A percentile compares a stretch with the other conserved stretches of the same genome.
These are phyloP conservation scores for Colletotrichum orbiculare DNA, from an alignment of 2,329 filamentous ascomycete genomes.

Conservation along the genomic window DNA sequence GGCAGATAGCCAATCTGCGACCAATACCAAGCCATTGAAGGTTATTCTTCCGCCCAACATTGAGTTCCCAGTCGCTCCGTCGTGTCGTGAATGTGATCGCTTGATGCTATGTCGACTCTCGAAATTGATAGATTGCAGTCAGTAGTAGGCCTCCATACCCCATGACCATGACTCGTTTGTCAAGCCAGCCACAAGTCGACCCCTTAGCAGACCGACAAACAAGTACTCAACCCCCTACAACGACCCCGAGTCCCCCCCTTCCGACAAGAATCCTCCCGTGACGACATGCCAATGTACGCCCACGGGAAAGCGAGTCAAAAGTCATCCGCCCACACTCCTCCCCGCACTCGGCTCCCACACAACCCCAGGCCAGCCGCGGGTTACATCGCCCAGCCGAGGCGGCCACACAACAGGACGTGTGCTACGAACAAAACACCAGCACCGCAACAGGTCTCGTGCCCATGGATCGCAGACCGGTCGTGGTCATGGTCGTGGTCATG, in stretches of 20 bases:
- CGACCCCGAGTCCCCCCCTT: too few relatives aligned
- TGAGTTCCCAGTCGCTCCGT: constrained; percentile 18
- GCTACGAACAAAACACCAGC: neutral
- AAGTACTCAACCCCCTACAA: too few relatives aligned
- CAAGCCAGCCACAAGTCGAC: neutral
- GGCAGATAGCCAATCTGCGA: constrained; percentile 37
- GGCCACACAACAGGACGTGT: neutral
- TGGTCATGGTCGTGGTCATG: constrained; percentile 4
- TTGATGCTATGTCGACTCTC: neutral
- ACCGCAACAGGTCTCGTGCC: constrained; percentile 27
- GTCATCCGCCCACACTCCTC: neutral
- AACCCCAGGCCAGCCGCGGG: neutral
- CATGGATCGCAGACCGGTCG: neutral
- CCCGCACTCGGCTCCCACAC: neutral
- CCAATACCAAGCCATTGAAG: constrained; percentile 40
- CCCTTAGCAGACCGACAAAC: neutral
- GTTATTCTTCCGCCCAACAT: constrained; percentile 35
- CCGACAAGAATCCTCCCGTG: too few relatives aligned
- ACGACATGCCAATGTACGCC: too few relatives aligned
- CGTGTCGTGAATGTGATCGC: neutral
- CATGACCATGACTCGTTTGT: too few relatives aligned
- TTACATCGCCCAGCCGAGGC: constrained; percentile 1
- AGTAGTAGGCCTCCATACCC: too few relatives aligned
- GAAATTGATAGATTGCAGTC: too few relatives aligned
- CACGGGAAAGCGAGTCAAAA: neutral